Base-by-base conservation (phyloP, 805 yeast species). In the Yamadazyma insecticola region DNA sequence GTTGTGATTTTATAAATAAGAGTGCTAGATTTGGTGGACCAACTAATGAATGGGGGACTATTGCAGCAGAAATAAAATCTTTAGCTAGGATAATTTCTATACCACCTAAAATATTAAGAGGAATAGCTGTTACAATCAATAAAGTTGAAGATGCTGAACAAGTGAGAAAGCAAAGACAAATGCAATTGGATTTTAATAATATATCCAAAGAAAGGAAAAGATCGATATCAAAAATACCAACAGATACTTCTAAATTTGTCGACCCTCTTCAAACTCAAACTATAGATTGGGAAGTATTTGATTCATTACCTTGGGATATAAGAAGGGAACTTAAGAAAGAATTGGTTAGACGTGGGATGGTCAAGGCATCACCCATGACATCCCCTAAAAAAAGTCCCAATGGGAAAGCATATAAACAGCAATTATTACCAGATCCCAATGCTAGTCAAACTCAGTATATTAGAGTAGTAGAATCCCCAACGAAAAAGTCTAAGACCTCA, bases 71-170 rank as follows among this genome's bases (percentile, higher is more conserved):
- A 47, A 48, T 78, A 22, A 70, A 76, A 42, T 60, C 73, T 9
- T 52, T 84, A 12, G 73, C 72, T 42, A 57, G 85, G 32, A 58
- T 69, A 35, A 37, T 84, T 22, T 69, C 70, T 19, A 69, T 83
- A 28, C 79, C 81, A 1, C 80, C 84, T 0, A 48, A 51, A 10
- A 95, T 86, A 22, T 54, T 89, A 7, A 60, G 97, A 29, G 97
- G 97, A 0, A 57, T 90, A 3, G 81, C 94, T 0, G 63, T 90
- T 1, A 82, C 78, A 16, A 66, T 87, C 57, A 67, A 71, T 6
- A 76, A 75, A 41, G 60, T 89, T 21, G 62, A 62, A n/a, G 67
- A 63, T 31, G 58, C 57, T 3, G 60, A 53, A 6, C 36, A 16
- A 2, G 30, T 49, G 9, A 43, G 38, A 15, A 44, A 41, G 15